Base-by-base conservation (phyloP, 2,329 filamentous ascomycete species). In the Colletotrichum siamense region DNA sequence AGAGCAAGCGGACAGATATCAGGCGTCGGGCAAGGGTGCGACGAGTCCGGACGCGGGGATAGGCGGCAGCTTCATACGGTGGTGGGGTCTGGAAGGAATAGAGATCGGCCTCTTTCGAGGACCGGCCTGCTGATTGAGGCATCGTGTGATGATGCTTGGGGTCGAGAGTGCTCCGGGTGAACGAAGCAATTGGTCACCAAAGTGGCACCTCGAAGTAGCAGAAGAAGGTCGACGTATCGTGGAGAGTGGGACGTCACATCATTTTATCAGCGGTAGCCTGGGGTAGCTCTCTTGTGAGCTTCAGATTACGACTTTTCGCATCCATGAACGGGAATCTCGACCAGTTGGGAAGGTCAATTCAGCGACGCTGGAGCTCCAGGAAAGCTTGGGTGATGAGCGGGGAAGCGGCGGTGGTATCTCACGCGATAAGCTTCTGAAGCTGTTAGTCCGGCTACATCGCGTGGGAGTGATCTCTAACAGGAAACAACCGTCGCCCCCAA, bases 31-130 rank as follows among this genome's bases (percentile, higher is more conserved):
- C 30, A 30, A 77, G 71, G 13, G 63, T 26, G 32, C 75, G 71
- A 28, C 71, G 75, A 30, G 71, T 22, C 36, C 66, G 75, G 16
- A 71, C 52, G 36, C 71, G 71, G 57, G 75, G 75, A 16, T 77
- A 77, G 5, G 75, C 75, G 16, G 66, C 71, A 36, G 66, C 72
- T 67, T 77, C 75, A 39, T 77, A 77, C 26, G 75, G 75, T 16
- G 75, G 75, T 34, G 75, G 75, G 15, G 73, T 68, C 52, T 70
- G 71, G 24, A 70, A 66, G 63, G 70, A 24, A 66, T 57, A 61
- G 62, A 67, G 39, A 16, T 68, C 67, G 36, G 62, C 52, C 61
- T 75, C 66, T 44, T 75, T 77, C 34, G 75, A 57, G 32, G 66
- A 52, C n/a, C 7, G 34, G 18, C 24, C 22, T 57, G 22, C 13